These are phyloP conservation scores for Globisporangium alternatum DNA, from an alignment of 352 stramenopile genomes.

Conservation along the genomic window DNA sequence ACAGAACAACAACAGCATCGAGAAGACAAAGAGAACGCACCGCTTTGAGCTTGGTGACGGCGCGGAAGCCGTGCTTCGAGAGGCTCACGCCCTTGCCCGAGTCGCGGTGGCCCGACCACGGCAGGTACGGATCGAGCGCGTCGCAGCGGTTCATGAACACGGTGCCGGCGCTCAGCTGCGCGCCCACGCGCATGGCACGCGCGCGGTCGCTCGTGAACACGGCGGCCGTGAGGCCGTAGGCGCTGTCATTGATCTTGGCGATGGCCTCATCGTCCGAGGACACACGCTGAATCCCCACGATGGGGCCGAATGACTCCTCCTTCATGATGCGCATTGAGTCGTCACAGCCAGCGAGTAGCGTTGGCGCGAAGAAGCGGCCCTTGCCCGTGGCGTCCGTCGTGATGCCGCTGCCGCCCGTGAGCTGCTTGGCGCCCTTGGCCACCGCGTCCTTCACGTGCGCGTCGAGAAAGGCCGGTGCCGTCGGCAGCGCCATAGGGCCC, in stretches of 20 bases:
- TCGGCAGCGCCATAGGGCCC: constrained; percentile 67
- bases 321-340: constrained; percentile 76
- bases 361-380: constrained; percentile 78
- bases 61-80: constrained; percentile 80
- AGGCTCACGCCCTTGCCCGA: constrained; percentile 81
- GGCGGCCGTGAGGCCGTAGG: constrained; percentile 74
- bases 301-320: constrained; percentile 83
- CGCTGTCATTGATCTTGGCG: constrained; percentile 74
- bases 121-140: constrained; percentile 72
- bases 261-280: constrained; percentile 71
- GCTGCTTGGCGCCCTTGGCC: constrained; percentile 55
- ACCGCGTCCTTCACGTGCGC: constrained; percentile 69
- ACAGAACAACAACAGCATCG: neutral
- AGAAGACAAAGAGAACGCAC: constrained; percentile 26
- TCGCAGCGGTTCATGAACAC: constrained; percentile 88
- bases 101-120: constrained; percentile 77
- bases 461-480: constrained; percentile 43
- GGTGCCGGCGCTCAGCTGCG: constrained; percentile 66
- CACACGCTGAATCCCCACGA: constrained; percentile 73
- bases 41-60: constrained; percentile 78
- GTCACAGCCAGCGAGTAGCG: constrained; percentile 63
- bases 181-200: constrained; percentile 48
- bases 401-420: constrained; percentile 42
- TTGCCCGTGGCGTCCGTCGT: constrained; percentile 44
- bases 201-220: constrained; percentile 69